Evolutionary conservation across 2,329 filamentous ascomycete species (phyloP), one percentile per base, ranked within the genome.

Genomic region (Calonectria pauciramosa): DNA sequence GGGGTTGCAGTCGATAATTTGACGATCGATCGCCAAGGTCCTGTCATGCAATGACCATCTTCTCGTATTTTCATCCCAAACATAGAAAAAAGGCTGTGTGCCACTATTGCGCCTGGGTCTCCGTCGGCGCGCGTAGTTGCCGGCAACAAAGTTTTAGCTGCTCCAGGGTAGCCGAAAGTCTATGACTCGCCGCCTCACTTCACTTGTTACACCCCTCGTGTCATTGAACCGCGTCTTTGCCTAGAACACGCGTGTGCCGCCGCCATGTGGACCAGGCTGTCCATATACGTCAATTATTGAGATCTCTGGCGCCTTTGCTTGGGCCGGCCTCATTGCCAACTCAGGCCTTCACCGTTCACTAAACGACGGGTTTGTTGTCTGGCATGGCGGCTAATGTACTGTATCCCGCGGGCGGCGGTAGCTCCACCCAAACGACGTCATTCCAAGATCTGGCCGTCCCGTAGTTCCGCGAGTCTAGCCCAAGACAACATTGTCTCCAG

Each of bases 1-100:
- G 47, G 36, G 20, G 44, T 64, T 47, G 28, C 66, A 59, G n/a
- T 47, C 49, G 56, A 65, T 65, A 18, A 23, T 49, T 49, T 56
- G 51, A 49, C 47, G 59, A 73, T 65, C 71, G 67, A 70, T 70
- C 68, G 71, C 54, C 65, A 60, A 72, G 28, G 10, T 56, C 54
- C 54, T 38, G 23, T 36, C 47, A 20, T n/a, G 32, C 38, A 68
- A 56, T 32, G 47, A 65, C 52, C 28, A 56, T 69, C 66, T 47
- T 68, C 52, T 72, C 56, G 56, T 72, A 64, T 28, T 41, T 18
- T 23, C 18, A 13, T 47, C 44, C 44, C 44, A 47, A 3, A 11
- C 44, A 8, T 13, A 23, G 44, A 47, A 47, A 47, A 38, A 38
- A 38, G 41, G 20, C 20, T n/a, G 44, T 23, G n/a, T 47, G 44